Base-by-base conservation (phyloP, 2,329 filamentous ascomycete genomes). In the Pseudogymnoascus sp. region DNA sequence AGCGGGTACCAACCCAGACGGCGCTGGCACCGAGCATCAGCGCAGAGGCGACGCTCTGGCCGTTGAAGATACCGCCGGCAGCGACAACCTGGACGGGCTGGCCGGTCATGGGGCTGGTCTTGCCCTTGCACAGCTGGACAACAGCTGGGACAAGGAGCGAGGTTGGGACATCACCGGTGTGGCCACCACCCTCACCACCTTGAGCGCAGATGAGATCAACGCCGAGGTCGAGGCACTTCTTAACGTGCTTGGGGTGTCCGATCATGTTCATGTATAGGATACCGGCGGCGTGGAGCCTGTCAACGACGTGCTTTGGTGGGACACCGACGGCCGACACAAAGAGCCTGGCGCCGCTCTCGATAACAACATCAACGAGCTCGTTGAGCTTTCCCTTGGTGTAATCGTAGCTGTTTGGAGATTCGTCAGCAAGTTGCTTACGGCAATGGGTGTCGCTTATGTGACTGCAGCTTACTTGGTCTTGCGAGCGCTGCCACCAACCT, bases 241-340 rank as follows among this genome's bases (percentile, higher is more conserved):
- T 84, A 66, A 96, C 93, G 79, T 99, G 94, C 86, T 99, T 99
- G 72, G 94, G 93, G 82, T 99, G 94, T 68, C 94, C 94, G 74
- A 99, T 92, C 94, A 99, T 99, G 87, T 99, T 99, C 94, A 97
- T 97, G 83, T 95, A 96, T 68, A 96, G 82, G 68, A 99, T 84
- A 68, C 92, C 92, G 71, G 85, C 79, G 72, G 85, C 83, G 83
- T 99, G 94, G 53, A 99, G 86, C 73, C 84, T 88, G 67, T 97
- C 91, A 71, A 99, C 91, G 62, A 97, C 87, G 68, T 83, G 79
- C 77, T 90, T 90, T 67, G 94, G 91, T 43, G 94, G 92, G 25
- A 97, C 89, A 71, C 94, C 94, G 74, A 99, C 91, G 70, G 94
- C 94, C 59, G 90, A 97, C 70, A 99, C 94, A 79, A 99, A 99